These are phyloP conservation scores for Agrocybe praecox DNA, from an alignment of 768 basidiomycete species.

Conservation along the genomic window DNA sequence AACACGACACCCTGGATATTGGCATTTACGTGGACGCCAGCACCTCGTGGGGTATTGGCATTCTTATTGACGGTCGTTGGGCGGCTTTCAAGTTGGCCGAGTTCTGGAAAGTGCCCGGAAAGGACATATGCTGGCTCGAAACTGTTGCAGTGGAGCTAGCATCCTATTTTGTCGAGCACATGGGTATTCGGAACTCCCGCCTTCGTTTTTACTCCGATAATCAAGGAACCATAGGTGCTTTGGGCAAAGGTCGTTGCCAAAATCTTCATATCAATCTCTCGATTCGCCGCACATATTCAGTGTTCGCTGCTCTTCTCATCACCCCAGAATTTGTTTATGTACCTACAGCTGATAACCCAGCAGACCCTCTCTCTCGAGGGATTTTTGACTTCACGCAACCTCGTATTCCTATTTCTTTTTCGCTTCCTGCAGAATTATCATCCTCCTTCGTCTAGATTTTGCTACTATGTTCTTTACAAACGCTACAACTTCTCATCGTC, in stretches of 20 bases:
- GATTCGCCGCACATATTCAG: conserved; percentile 13
- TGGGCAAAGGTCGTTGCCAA: conserved; percentile 27
- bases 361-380: conserved; percentile 28
- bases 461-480: too few species aligned
- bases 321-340: conserved; percentile 21
- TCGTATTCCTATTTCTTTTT: too few species aligned
- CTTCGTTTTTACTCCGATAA: conserved; percentile 33
- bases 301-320: conserved; percentile 7
- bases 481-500: too few species aligned
- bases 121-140: conserved; percentile 29
- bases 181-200: conserved; percentile 7
- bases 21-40: conserved; percentile 10
- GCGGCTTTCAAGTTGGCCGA: not conserved
- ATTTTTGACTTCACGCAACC: not conserved
- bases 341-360: conserved; percentile 24
- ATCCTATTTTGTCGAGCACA: conserved; percentile 18
- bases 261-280: conserved; percentile 31
- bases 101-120: conserved; percentile 12
- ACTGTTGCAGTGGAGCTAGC: conserved; percentile 21
- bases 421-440: too few species aligned
- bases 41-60: conserved; percentile 11
- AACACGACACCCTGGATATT: not conserved
- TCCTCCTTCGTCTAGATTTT: too few species aligned
- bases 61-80: conserved; percentile 6
- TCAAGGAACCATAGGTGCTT: conserved; percentile 33